These are phyloP conservation scores for Aureobasidium pullulans DNA, from an alignment of 2,329 filamentous ascomycete species.

Conservation along the genomic window DNA sequence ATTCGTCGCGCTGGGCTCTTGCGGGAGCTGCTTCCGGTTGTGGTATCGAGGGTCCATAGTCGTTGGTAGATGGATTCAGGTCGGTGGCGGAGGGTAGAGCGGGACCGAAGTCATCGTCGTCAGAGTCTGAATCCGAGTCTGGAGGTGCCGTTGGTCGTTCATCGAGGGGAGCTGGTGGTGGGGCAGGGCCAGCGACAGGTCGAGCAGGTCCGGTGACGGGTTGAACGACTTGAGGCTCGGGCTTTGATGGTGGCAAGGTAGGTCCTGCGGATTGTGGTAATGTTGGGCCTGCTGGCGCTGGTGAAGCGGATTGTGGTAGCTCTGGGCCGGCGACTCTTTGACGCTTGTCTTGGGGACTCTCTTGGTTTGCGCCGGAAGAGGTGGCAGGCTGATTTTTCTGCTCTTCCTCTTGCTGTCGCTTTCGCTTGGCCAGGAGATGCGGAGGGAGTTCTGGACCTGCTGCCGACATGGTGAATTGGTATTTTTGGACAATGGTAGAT, in stretches of 20 bases:
- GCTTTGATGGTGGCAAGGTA: neutral
- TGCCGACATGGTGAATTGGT: conserved; percentile 48
- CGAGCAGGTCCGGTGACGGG: neutral
- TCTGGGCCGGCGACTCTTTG: conserved; percentile 49
- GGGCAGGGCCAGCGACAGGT: conserved; percentile 46
- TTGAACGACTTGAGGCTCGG: neutral
- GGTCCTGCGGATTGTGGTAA: neutral
- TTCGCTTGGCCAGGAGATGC: conserved; percentile 48
- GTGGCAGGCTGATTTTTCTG: conserved; percentile 28
- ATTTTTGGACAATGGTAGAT: neutral
- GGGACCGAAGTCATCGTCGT: conserved; percentile 40
- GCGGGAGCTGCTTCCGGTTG: neutral
- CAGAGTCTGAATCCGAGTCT: conserved; percentile 22
- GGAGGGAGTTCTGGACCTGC: conserved; percentile 65
- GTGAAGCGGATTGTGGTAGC: conserved; percentile 30
- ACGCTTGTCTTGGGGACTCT: conserved; percentile 42
- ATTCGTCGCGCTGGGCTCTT: conserved; percentile 62
- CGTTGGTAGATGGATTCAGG: neutral
- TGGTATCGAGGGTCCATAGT: neutral
- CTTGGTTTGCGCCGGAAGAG: conserved; percentile 32
- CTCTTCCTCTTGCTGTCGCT: conserved; percentile 41
- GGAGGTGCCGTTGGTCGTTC: conserved; percentile 37
- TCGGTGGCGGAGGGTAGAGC: conserved; percentile 29
- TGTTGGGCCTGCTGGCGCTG: neutral
- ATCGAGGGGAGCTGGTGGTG: conserved; percentile 44